Percentiles rank a stretch among this genome's conserved stretches.
These are phyloP conservation scores for Tricholoma hemisulphureum DNA, from an alignment of 768 basidiomycete species.

Conservation along the genomic window DNA sequence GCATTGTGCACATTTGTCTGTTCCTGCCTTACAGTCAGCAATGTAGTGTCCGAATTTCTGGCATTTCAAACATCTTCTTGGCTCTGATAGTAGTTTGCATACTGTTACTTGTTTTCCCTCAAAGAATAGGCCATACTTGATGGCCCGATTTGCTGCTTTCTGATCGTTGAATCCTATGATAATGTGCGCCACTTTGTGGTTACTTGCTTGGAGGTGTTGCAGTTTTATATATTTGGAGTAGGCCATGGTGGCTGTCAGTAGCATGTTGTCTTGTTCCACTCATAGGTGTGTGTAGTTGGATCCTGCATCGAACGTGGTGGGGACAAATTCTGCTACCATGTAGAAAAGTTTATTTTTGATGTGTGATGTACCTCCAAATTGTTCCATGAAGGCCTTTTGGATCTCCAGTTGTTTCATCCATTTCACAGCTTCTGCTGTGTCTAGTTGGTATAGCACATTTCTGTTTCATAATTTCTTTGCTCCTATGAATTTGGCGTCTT, in stretches of 20 bases:
- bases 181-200: no score
- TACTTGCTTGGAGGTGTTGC: not conserved
- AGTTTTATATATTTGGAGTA: conserved; percentile 2
- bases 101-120: conserved; percentile 13
- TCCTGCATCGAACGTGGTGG: conserved; percentile 14
- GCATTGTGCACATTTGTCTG: no score
- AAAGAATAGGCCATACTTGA: conserved; percentile 19
- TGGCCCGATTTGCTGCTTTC: conserved; percentile 18
- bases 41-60: no score
- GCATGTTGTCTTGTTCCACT: conserved; percentile 15
- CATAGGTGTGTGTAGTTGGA: not conserved
- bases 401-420: not conserved
- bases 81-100: no score
- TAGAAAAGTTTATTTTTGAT: no score
- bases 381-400: not conserved
- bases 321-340: conserved; percentile 20
- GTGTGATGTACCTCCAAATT: not conserved
- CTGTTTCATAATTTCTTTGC: not conserved
- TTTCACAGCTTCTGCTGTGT: not conserved
- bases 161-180: no score
- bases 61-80: no score
- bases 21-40: no score
- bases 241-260: conserved; percentile 3
- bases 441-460: not conserved
- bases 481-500: not conserved